These are phyloP conservation scores for Pleurotus cornucopiae DNA, from an alignment of 768 basidiomycete species.

Conservation along the genomic window DNA sequence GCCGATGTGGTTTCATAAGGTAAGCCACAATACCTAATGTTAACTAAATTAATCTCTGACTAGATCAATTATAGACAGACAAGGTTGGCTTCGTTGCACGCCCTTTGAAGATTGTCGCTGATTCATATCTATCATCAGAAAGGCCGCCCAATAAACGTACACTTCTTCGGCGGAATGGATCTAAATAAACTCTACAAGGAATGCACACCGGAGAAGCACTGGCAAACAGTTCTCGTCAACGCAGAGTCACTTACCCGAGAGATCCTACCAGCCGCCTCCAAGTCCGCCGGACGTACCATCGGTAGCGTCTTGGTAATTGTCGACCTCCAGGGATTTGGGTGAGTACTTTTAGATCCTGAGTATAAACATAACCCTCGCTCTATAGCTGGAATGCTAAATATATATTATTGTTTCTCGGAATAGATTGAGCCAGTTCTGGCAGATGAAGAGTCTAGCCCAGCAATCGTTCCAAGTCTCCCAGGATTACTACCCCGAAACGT, in stretches of 20 bases:
- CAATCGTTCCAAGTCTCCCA: constrained; percentile 71
- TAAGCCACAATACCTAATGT: constrained; percentile 14
- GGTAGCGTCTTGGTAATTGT: constrained; percentile 59
- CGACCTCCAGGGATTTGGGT: constrained; percentile 71
- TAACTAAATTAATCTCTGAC: too few species aligned
- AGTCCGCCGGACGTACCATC: constrained; percentile 47
- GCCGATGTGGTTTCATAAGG: constrained; percentile 82
- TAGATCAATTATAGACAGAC: constrained; percentile 45
- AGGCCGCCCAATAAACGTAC: constrained; percentile 70
- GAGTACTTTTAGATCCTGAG: constrained; percentile 13
- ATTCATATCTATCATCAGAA: constrained; percentile 30
- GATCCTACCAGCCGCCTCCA: constrained; percentile 60
- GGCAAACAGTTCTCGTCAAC: constrained; percentile 61
- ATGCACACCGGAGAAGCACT: constrained; percentile 56
- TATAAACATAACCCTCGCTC: too few species aligned
- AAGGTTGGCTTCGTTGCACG: constrained; percentile 41
- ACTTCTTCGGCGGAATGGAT: constrained; percentile 58
- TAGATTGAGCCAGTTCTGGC: constrained; percentile 71
- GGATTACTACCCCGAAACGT: constrained; percentile 79
- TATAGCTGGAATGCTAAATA: too few species aligned
- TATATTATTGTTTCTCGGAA: too few species aligned
- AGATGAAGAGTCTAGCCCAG: constrained; percentile 62
- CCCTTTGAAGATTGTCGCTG: not conserved
- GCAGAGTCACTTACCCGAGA: constrained; percentile 63
- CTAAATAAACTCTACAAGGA: constrained; percentile 51